Evolutionary conservation across 768 basidiomycete genomes (phyloP).

Genomic region (Leccinum rimulosum): DNA sequence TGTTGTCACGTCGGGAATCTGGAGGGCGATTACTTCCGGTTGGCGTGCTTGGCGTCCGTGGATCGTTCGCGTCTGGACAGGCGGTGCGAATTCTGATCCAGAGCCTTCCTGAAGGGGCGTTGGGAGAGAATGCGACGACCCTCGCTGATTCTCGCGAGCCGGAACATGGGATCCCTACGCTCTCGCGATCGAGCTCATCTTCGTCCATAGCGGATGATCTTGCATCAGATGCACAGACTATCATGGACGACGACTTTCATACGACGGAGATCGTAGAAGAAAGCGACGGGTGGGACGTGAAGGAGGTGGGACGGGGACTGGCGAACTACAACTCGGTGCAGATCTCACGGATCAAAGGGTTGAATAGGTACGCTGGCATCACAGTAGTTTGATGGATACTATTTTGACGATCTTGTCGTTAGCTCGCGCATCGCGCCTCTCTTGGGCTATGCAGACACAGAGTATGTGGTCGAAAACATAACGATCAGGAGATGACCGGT

Average conservation of each 20-base stretch:
- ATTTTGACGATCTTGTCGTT: conserved; percentile 13
- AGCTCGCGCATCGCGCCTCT: conserved; percentile 80
- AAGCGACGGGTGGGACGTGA: conserved; percentile 61
- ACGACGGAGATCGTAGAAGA: conserved; percentile 34
- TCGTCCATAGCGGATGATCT: conserved; percentile 31
- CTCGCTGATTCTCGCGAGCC: conserved; percentile 19
- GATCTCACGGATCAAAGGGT: conserved; percentile 81
- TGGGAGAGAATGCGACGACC: conserved; percentile 27
- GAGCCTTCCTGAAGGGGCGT: conserved; percentile 28
- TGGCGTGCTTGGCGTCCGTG: conserved; percentile 84
- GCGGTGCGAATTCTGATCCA: conserved; percentile 82
- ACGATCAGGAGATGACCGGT: conserved; percentile 51
- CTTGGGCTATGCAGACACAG: conserved; percentile 92
- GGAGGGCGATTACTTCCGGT: conserved; percentile 91
- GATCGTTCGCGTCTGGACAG: conserved; percentile 91
- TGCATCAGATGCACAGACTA: conserved; percentile 19
- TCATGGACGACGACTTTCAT: conserved; percentile 34
- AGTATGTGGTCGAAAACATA: conserved; percentile 96
- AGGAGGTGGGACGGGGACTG: conserved; percentile 91
- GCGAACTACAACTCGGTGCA: conserved; percentile 96
- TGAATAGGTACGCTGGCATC: conserved; percentile 72
- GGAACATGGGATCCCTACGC: conserved; percentile 28
- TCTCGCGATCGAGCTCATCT: conserved; percentile 40
- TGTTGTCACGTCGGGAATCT: conserved; percentile 80
- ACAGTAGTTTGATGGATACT: background rate